Conservation (phyloP, 495 filamentous ascomycete species). For the Penicillium waksmanii region DNA sequence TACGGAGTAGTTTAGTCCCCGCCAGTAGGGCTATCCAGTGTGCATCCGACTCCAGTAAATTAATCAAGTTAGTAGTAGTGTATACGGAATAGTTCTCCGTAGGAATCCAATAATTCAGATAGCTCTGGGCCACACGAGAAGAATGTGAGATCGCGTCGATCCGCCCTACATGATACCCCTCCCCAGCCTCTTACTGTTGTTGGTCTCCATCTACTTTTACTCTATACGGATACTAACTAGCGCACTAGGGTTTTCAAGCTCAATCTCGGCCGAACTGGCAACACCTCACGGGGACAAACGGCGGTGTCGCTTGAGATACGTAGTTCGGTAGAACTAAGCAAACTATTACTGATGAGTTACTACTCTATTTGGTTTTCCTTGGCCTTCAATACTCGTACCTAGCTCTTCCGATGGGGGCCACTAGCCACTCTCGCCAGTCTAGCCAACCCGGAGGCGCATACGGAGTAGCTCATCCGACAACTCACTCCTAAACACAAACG, state of each 20-base stretch:
- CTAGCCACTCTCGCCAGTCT: conserved; percentile 10
- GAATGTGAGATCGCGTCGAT: conserved; percentile 18
- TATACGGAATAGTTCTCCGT: neutral
- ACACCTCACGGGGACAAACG: conserved; percentile 6
- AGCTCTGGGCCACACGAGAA: conserved; percentile 2
- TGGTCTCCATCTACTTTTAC: no score
- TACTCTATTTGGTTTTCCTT: neutral
- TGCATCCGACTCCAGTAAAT: no score
- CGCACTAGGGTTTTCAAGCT: neutral
- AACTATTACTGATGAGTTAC: neutral
- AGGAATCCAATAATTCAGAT: neutral
- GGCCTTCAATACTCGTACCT: neutral
- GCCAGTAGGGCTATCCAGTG: conserved; percentile 21
- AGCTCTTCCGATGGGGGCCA: conserved; percentile 13
- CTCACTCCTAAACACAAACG: neutral
- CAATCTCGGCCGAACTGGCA: conserved; percentile 13
- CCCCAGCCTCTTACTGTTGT: neutral
- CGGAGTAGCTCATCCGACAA: conserved; percentile 7
- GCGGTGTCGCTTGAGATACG: neutral
- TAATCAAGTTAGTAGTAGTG: neutral
- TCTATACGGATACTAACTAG: no score
- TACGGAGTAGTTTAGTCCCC: conserved; percentile 5
- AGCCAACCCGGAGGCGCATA: conserved; percentile 1
- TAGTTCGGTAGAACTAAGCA: neutral
- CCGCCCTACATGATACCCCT: conserved; percentile 1